Conservation (phyloP, 1,139 yeast genomes). For the Blastobotrys persicus region DNA sequence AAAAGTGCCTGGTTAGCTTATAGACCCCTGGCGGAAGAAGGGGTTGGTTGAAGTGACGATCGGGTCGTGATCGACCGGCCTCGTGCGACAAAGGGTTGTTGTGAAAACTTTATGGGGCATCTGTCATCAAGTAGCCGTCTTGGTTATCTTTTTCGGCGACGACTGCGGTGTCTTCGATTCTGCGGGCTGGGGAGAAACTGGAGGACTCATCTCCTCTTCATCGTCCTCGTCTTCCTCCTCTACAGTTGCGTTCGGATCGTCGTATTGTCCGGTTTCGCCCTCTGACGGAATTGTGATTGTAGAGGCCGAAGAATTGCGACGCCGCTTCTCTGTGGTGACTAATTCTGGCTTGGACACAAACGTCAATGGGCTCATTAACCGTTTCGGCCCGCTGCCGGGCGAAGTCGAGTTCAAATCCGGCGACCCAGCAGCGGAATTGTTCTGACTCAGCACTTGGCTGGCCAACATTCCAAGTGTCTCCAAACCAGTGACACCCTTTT, state of each 20-base stretch:
- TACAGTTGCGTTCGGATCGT: constrained; percentile 15
- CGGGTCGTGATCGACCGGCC: too few relatives aligned
- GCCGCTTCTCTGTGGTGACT: constrained; percentile 27
- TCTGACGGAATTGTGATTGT: constrained; percentile 34
- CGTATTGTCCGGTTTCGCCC: constrained; percentile 17
- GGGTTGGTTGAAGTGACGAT: too few relatives aligned
- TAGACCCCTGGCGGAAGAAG: too few relatives aligned
- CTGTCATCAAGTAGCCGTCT: not conserved
- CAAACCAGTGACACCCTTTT: constrained; percentile 19
- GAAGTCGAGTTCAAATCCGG: not conserved
- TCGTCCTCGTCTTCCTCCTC: constrained; percentile 20
- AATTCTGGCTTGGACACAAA: constrained; percentile 15
- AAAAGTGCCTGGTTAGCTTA: too few relatives aligned
- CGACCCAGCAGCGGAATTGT: constrained; percentile 11
- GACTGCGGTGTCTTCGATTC: constrained; percentile 4
- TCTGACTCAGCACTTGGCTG: constrained; percentile 34
- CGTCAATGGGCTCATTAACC: constrained; percentile 28
- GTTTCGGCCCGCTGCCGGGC: constrained; percentile 17
- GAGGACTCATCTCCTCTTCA: constrained; percentile 9
- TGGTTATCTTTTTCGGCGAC: constrained; percentile 1
- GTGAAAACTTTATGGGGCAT: too few relatives aligned
- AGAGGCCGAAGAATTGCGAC: constrained; percentile 37
- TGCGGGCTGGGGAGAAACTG: not conserved
- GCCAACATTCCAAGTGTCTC: constrained; percentile 38
- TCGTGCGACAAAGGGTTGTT: too few relatives aligned